phyloP scores from a whole-genome alignment of 495 filamentous ascomycete genomes.

The Aspergillus bridgeri region DNA sequence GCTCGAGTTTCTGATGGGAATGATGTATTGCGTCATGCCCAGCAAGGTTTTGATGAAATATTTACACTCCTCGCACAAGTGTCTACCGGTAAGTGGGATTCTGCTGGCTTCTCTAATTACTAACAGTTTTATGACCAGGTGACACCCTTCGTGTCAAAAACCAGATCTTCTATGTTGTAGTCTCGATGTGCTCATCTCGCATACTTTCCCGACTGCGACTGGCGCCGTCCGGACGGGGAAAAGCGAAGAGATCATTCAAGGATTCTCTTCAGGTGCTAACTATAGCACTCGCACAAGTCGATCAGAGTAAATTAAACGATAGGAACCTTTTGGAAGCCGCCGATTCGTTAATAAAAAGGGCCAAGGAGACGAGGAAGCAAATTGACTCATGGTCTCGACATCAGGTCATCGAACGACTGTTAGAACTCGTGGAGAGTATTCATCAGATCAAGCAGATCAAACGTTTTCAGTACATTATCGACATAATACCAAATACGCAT shows the following conservation, averaged over 20 bases:
- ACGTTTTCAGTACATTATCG: conserved; percentile 2
- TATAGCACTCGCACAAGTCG: conserved; percentile 3
- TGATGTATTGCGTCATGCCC: not conserved
- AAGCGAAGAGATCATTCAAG: conserved; percentile 10
- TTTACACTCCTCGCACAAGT: conserved; percentile 11
- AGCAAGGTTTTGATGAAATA: conserved; percentile 8
- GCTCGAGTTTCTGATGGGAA: conserved; percentile 4
- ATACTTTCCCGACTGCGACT: conserved; percentile 13
- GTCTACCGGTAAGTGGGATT: conserved; percentile 1
- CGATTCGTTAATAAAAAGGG: not conserved
- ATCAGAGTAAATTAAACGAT: conserved; percentile 1
- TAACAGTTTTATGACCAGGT: conserved; percentile 5
- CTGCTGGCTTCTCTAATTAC: not conserved
- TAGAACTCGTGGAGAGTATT: conserved; percentile 9
- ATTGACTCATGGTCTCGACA: conserved; percentile 11
- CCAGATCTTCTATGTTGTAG: conserved; percentile 1
- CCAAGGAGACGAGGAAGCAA: conserved; percentile 10
- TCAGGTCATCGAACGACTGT: conserved; percentile 5
- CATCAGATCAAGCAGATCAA: conserved; percentile 6
- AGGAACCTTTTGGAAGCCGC: not conserved
- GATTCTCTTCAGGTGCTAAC: conserved; percentile 8
- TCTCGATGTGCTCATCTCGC: conserved; percentile 13
- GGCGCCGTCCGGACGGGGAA: not conserved
- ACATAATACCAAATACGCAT: conserved; percentile 7
- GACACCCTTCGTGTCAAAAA: not conserved